Evolutionary conservation across 2,329 filamentous ascomycete species (phyloP), one percentile per base, ranked within the genome.

Genomic region (Emmonsiellopsis sp.): DNA sequence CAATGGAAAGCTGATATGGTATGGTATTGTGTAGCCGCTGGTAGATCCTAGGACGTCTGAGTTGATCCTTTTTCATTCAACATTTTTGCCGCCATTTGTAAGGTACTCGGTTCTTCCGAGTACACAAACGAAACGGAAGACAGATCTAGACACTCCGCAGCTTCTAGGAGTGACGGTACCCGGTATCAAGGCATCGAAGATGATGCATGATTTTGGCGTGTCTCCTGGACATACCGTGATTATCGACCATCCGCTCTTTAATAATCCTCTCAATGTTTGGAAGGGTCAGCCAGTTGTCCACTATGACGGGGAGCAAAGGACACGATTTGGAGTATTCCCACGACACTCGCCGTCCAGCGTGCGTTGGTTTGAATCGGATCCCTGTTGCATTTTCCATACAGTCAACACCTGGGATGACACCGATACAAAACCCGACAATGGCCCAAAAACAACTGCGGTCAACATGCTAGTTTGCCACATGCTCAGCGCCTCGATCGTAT

Each of bases 191-290:
- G 79, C 79, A 1, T 80, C 83, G 1, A 86, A 84, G 63, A 84
- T 88, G 78, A 88, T 88, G 83, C 85, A 88, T 62, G 85, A 88
- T 64, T 88, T 87, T 66, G 85, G 85, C 11, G 84, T 84, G 1
- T 85, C 84, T 1, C 74, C 70, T 5, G 66, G 63, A 5, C 77
- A 86, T 60, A 86, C 84, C 0, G 70, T 87, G 38, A 85, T 88
- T 53, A 77, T 88, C 68, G 85, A 89, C 61, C 72, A 87, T 8
- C 85, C 85, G 0, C 71, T 88, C 0, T 81, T 79, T 0, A 70
- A 88, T 1, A 79, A 86, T 55, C 83, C 84, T 10, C 35, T 38
- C 7, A n/a, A 16, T 13, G 3, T 13, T 8, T 5, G 2, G 11
- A 11, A 44, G 2, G 0, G 63, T 81, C 41, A 86, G 47, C 79